phyloP scores from a whole-genome alignment of 2,329 filamentous ascomycete genomes.

The Teratosphaeria viscida region DNA sequence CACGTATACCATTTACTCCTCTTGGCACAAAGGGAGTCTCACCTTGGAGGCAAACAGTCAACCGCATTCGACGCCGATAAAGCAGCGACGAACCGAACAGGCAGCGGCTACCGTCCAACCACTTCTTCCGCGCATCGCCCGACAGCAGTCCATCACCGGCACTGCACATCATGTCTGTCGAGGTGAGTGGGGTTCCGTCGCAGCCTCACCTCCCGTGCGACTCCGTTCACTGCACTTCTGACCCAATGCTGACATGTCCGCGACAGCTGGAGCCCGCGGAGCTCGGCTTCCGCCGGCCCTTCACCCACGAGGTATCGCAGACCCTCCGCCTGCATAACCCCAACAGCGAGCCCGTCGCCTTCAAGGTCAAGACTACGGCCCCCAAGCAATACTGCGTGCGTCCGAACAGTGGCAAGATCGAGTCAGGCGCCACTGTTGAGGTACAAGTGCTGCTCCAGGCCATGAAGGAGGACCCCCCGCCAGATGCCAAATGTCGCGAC shows the following conservation, averaged over 20 bases:
- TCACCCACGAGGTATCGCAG: slow-evolving; percentile 54
- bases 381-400: slow-evolving; percentile 98
- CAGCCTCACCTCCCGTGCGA: neutral
- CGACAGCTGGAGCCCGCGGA: slow-evolving; percentile 80
- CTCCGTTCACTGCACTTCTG: neutral
- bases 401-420: slow-evolving; percentile 92
- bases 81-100: neutral
- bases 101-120: neutral
- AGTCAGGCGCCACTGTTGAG: slow-evolving; percentile 79
- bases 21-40: neutral
- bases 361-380: slow-evolving; percentile 94
- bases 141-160: neutral
- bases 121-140: neutral
- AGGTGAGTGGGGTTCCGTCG: neutral
- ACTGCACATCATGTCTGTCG: neutral
- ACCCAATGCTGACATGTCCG: slow-evolving; percentile 54
- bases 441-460: slow-evolving; percentile 96
- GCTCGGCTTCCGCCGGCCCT: slow-evolving; percentile 78
- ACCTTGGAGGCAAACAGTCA: neutral
- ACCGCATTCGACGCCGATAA: neutral
- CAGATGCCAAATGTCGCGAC: slow-evolving; percentile 84
- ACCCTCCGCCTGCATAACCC: slow-evolving; percentile 49
- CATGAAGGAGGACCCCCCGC: slow-evolving; percentile 88
- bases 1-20: neutral
- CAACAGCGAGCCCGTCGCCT: slow-evolving; percentile 49